Evolutionary conservation across 2,329 filamentous ascomycete genomes (phyloP).

Genomic region (Beauveria sp.): DNA sequence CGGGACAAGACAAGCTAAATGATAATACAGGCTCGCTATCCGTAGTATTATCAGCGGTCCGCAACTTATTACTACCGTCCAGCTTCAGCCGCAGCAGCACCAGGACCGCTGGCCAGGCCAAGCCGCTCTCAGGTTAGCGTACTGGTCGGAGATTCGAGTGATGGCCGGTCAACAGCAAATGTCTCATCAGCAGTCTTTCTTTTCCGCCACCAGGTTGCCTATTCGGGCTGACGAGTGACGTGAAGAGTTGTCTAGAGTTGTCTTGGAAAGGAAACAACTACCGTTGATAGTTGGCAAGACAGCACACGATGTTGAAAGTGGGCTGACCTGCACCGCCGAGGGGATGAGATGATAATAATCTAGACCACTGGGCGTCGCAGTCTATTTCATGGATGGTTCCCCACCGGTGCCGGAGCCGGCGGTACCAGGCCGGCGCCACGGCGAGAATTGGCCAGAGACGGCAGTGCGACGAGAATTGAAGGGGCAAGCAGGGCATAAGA

Average conservation of each 20-base stretch:
- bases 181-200: no score
- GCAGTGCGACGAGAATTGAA: background rate
- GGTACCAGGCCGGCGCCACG: background rate
- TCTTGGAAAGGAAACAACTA: background rate
- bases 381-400: background rate
- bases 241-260: background rate
- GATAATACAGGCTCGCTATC: background rate
- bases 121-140: background rate
- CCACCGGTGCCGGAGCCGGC: conserved; percentile 7
- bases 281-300: background rate
- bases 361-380: background rate
- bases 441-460: background rate
- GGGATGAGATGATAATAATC: background rate
- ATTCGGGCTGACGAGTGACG: background rate
- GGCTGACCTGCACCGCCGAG: background rate
- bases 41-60: background rate
- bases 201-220: background rate
- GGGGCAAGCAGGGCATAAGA: background rate
- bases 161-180: no score
- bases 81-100: background rate
- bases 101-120: background rate
- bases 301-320: background rate
- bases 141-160: no score
- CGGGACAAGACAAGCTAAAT: background rate
- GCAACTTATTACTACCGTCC: background rate